Evolutionary conservation across 805 yeast species (phyloP).

Genomic region (Zygosaccharomyces rouxii): DNA sequence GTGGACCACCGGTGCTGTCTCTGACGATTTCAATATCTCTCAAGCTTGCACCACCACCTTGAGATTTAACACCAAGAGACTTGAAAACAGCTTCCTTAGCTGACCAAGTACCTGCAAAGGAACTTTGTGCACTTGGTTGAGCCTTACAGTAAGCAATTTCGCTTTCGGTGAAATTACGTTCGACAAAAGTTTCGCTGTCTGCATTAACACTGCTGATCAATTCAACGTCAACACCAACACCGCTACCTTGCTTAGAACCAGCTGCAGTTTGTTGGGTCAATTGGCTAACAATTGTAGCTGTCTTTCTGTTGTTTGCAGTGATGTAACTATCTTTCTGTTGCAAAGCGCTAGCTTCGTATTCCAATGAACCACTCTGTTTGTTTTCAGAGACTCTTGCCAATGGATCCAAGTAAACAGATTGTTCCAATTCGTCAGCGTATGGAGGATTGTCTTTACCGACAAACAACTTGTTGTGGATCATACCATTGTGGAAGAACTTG

Average conservation of each 20-base stretch:
- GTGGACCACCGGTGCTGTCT: slow-evolving; percentile 73
- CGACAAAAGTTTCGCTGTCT: slow-evolving; percentile 85
- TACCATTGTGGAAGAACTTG: slow-evolving; percentile 93
- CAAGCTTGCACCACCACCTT: slow-evolving; percentile 94
- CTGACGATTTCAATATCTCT: slow-evolving; percentile 84
- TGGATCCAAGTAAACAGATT: slow-evolving; percentile 92
- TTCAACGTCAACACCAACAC: slow-evolving; percentile 96
- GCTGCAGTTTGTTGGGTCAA: slow-evolving; percentile 46
- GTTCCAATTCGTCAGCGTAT: slow-evolving; percentile 82
- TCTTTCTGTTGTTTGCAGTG: slow-evolving; percentile 40
- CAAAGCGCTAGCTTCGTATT: slow-evolving; percentile 46
- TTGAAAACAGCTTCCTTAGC: slow-evolving; percentile 99
- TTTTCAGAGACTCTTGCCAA: slow-evolving; percentile 51
- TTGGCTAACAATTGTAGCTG: slow-evolving; percentile 56
- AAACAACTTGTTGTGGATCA: slow-evolving; percentile 85
- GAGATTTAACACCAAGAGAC: slow-evolving; percentile 79
- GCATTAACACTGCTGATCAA: slow-evolving; percentile 73
- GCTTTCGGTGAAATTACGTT: slow-evolving; percentile 79
- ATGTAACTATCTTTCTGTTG: slow-evolving; percentile 46
- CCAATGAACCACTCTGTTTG: slow-evolving; percentile 41
- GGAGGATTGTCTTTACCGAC: slow-evolving; percentile 93
- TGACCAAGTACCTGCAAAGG: slow-evolving; percentile 97
- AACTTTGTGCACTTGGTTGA: slow-evolving; percentile 77
- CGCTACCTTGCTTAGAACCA: slow-evolving; percentile 34
- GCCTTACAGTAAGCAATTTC: slow-evolving; percentile 76